Conservation (phyloP, 768 basidiomycete species). For the Boletus patriciae region DNA sequence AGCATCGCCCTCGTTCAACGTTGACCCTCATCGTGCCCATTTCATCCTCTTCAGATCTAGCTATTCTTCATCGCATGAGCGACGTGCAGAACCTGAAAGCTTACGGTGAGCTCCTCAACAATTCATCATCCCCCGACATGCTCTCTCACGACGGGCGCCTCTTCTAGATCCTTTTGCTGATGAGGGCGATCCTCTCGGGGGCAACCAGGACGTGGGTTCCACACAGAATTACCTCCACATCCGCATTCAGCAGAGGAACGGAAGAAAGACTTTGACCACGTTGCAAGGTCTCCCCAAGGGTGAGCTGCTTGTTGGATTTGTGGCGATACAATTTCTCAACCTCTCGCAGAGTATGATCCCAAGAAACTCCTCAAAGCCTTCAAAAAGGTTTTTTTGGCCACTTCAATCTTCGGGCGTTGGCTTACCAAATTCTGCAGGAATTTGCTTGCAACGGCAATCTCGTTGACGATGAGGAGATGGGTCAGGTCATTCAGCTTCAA, state of each 20-base stretch:
- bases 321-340: constrained; percentile 18
- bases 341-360: constrained; percentile 80
- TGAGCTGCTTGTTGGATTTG: constrained; percentile 35
- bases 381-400: constrained; percentile 74
- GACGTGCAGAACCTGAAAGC: constrained; percentile 86
- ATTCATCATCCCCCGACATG: not conserved
- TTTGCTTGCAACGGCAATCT: constrained; percentile 98
- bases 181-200: constrained; percentile 80
- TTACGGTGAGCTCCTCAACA: constrained; percentile 52
- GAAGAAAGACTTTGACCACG: constrained; percentile 97
- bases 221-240: constrained; percentile 88
- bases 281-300: constrained; percentile 93
- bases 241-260: constrained; percentile 99
- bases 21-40: constrained; percentile 36
- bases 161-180: constrained; percentile 91
- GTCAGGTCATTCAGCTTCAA: constrained; percentile 97
- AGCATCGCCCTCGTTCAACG: constrained; percentile 16
- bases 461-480: constrained; percentile 93
- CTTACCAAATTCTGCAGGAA: constrained; percentile 53
- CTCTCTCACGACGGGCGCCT: constrained; percentile 16
- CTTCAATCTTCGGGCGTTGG: not conserved
- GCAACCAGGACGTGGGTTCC: constrained; percentile 73
- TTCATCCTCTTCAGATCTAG: constrained; percentile 48
- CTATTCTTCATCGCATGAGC: constrained; percentile 71
- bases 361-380: constrained; percentile 99